phyloP scores from a whole-genome alignment of 345 rosid species.

The Streptanthus diversifolius region DNA sequence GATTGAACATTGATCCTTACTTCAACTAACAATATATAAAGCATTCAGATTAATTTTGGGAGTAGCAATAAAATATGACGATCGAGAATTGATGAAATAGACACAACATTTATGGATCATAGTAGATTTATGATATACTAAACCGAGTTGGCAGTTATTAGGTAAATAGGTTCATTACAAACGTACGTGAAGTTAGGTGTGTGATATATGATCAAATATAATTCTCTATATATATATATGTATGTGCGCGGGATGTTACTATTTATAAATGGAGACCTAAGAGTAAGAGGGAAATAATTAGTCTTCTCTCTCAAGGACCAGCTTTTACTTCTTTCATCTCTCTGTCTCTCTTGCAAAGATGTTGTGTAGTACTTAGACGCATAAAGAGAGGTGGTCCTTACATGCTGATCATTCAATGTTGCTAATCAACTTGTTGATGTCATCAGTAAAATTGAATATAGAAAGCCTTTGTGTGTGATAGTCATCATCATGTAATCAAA shows the following conservation, averaged over 20 bases:
- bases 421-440: constrained; percentile 11
- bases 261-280: constrained; percentile 20
- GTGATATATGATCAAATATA: constrained; percentile 12
- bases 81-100: not conserved
- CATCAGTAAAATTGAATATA: not conserved
- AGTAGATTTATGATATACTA: not conserved
- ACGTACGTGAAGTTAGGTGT: not conserved
- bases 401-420: constrained; percentile 3
- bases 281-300: not conserved
- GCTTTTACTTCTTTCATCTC: not conserved
- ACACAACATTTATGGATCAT: constrained; percentile 2
- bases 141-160: not conserved
- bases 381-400: constrained; percentile 16
- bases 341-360: constrained; percentile 2
- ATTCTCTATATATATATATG: not conserved
- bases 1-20: not conserved
- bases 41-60: not conserved
- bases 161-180: constrained; percentile 12
- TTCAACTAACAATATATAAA: not conserved
- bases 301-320: constrained; percentile 17
- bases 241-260: constrained; percentile 9
- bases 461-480: not conserved
- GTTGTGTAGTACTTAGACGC: not conserved
- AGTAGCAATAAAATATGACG: not conserved
- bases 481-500: not conserved